Conservation (phyloP, 1,284 basidiomycete genomes). For the Leccinum proliferum region DNA sequence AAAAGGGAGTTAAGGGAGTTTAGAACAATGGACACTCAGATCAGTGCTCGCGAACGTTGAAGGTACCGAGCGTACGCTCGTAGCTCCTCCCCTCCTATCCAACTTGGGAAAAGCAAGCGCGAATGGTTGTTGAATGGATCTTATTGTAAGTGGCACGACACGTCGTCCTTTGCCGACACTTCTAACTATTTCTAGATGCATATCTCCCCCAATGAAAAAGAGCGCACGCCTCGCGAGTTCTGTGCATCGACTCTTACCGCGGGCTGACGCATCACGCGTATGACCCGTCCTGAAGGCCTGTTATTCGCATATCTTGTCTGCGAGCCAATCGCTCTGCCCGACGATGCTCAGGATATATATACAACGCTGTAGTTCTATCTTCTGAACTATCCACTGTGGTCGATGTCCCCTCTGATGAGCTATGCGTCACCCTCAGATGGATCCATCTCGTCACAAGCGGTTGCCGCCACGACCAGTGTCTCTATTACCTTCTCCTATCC, state of each 20-base stretch:
- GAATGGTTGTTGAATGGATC: conserved; percentile 68
- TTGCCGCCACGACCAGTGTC: conserved; percentile 7
- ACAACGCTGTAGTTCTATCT: conserved; percentile 19
- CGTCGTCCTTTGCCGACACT: not conserved
- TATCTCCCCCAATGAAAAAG: conserved; percentile 62
- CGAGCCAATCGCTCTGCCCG: conserved; percentile 48
- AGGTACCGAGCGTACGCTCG: conserved; percentile 32
- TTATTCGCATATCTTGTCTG: conserved; percentile 65
- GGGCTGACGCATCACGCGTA: conserved; percentile 62
- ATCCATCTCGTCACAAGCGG: conserved; percentile 14
- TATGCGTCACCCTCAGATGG: conserved; percentile 14
- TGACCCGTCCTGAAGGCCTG: conserved; percentile 53
- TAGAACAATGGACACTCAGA: conserved; percentile 22
- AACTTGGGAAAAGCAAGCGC: conserved; percentile 69
- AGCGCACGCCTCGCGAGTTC: conserved; percentile 64
- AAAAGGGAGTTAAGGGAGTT: too few relatives aligned
- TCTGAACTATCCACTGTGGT: conserved; percentile 18
- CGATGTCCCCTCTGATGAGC: conserved; percentile 19
- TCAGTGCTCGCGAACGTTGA: conserved; percentile 32
- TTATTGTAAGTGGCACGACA: conserved; percentile 43
- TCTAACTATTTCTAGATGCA: conserved; percentile 50
- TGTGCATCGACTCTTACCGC: conserved; percentile 50
- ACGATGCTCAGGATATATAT: conserved; percentile 20
- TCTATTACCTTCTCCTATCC: conserved; percentile 10
- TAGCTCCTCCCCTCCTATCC: conserved; percentile 51